Evolutionary conservation across 306 rosid species (phyloP).

Genomic region (Cicer arietinum): DNA sequence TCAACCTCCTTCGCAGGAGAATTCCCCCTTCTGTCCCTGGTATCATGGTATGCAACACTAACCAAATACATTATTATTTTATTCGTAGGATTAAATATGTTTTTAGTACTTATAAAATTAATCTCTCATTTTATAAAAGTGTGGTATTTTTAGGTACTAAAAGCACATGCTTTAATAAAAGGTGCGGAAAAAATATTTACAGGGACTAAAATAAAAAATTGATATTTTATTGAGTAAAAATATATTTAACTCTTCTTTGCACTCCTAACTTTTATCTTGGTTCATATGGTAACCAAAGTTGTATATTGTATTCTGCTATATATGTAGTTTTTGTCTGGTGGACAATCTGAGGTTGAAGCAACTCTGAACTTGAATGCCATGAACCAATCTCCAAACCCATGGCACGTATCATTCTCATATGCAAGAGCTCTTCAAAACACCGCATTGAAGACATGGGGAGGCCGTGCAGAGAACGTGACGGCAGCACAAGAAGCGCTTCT

Average conservation of each 20-base stretch:
- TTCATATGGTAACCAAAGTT: background rate
- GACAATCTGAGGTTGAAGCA: conserved; percentile 98
- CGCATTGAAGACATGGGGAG: conserved; percentile 91
- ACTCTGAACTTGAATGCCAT: conserved; percentile 89
- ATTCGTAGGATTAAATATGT: background rate
- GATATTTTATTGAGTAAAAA: no score
- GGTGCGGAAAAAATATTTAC: no score
- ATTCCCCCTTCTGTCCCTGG: conserved; percentile 97
- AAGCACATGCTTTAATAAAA: no score
- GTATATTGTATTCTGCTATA: background rate
- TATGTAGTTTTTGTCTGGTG: conserved; percentile 92
- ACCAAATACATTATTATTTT: background rate
- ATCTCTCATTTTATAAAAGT: no score
- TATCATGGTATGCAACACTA: conserved; percentile 62
- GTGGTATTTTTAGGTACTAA: no score
- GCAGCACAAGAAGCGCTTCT: conserved; percentile 80
- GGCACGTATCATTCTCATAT: conserved; percentile 97
- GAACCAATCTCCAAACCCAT: conserved; percentile 83
- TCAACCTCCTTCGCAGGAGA: conserved; percentile 84
- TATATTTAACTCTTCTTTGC: no score
- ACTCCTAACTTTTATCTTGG: background rate
- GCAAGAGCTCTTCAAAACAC: conserved; percentile 99
- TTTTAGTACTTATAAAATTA: no score
- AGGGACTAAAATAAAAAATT: no score
- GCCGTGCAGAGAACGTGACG: conserved; percentile 78